These are phyloP conservation scores for Tuber borchii DNA, from an alignment of 495 filamentous ascomycete genomes.

Conservation along the genomic window DNA sequence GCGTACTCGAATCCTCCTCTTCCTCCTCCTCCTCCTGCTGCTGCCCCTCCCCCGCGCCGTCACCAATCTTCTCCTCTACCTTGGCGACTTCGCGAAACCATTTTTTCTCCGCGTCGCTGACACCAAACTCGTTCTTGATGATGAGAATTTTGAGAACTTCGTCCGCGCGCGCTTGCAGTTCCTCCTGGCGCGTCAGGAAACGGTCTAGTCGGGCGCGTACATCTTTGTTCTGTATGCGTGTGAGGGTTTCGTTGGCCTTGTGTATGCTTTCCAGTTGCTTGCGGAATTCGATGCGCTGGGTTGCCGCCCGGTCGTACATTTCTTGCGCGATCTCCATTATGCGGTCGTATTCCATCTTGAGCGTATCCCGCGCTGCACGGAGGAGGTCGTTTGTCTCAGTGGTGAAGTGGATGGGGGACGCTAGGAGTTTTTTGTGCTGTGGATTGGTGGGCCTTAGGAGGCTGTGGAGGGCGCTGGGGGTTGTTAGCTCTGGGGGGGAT, in stretches of 20 bases:
- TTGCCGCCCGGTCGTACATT: conserved; percentile 38
- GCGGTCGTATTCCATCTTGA: conserved; percentile 35
- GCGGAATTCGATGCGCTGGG: conserved; percentile 36
- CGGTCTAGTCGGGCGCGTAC: conserved; percentile 24
- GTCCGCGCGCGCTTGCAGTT: conserved; percentile 37
- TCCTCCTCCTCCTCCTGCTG: conserved; percentile 17
- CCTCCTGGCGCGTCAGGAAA: conserved; percentile 34
- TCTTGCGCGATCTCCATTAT: conserved; percentile 38
- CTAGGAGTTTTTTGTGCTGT: conserved; percentile 17
- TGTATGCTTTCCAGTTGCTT: conserved; percentile 35
- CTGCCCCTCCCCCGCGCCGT: conserved; percentile 14
- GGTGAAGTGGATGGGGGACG: conserved; percentile 29
- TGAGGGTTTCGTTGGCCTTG: conserved; percentile 19
- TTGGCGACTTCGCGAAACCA: conserved; percentile 35
- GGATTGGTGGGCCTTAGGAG: conserved; percentile 11
- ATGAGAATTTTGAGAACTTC: conserved; percentile 30
- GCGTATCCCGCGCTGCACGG: conserved; percentile 25
- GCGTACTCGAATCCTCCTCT: conserved; percentile 5
- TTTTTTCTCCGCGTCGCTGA: conserved; percentile 38
- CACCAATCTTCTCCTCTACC: conserved; percentile 25
- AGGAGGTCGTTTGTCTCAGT: conserved; percentile 32
- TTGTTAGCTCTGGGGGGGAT: conserved; percentile 23
- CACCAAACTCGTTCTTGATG: conserved; percentile 27
- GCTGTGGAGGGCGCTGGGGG: conserved; percentile 15
- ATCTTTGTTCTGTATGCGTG: conserved; percentile 18